A percentile compares a stretch with the other conserved stretches of the same genome.
Conservation (phyloP, 176 grass and related monocot genomes). For the Ensete glaucum region DNA sequence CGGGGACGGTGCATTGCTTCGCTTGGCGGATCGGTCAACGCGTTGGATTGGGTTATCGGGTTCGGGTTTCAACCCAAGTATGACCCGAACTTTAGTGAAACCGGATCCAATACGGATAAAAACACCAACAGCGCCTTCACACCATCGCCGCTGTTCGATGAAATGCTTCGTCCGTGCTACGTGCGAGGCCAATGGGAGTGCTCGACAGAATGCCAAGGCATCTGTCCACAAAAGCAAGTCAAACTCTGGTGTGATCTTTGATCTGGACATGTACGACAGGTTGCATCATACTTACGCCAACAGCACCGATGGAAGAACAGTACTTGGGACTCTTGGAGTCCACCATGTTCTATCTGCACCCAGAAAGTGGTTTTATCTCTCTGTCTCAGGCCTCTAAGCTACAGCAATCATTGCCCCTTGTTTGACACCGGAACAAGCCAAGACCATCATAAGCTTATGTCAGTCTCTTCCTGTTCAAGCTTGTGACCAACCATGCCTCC, state of each 20-base stretch:
- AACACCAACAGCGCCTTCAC: too few relatives aligned
- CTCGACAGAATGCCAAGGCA: background rate
- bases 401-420: slow-evolving; percentile 6
- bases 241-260: background rate
- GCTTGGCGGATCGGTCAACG: too few relatives aligned
- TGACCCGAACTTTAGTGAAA: too few relatives aligned
- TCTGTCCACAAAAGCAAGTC: background rate
- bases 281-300: background rate
- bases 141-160: background rate
- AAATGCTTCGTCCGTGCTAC: slow-evolving; percentile 13
- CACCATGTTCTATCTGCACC: background rate
- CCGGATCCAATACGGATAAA: too few relatives aligned
- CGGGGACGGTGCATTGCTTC: too few relatives aligned
- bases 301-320: background rate
- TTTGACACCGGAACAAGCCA: background rate
- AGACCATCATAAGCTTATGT: slow-evolving; percentile 1
- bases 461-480: slow-evolving; percentile 5
- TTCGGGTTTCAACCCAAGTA: too few relatives aligned
- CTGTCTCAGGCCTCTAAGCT: background rate
- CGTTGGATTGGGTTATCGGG: too few relatives aligned
- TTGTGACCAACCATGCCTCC: background rate
- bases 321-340: background rate
- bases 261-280: background rate
- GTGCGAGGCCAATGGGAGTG: background rate
- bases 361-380: background rate